Evolutionary conservation across 2,329 filamentous ascomycete species (phyloP).

Genomic region (Xylariaceae sp.): DNA sequence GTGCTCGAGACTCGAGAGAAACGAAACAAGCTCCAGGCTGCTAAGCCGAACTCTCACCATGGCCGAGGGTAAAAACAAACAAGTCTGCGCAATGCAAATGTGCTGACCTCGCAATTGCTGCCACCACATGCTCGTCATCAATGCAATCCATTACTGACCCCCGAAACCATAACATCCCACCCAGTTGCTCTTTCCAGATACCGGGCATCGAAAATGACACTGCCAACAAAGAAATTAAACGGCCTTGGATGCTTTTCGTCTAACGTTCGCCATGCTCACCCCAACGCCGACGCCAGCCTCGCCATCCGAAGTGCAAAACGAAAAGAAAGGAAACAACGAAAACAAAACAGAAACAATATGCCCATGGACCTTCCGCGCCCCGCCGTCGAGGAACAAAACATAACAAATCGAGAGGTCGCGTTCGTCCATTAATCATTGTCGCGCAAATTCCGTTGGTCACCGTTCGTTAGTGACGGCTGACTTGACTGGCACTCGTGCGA

Average conservation of each 20-base stretch:
- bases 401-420: not conserved
- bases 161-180: no score
- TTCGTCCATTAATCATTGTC: not conserved
- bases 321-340: conserved; percentile 9
- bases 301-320: conserved; percentile 6
- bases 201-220: conserved; percentile 1
- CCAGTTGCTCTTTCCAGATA: not conserved
- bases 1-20: not conserved
- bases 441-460: not conserved
- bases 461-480: conserved; percentile 42
- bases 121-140: conserved; percentile 11
- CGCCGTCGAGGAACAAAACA: no score
- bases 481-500: conserved; percentile 67
- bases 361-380: not conserved
- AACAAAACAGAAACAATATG: not conserved
- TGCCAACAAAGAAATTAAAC: conserved; percentile 12
- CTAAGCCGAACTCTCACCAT: no score
- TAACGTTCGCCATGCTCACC: conserved; percentile 16
- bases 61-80: not conserved
- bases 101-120: conserved; percentile 12
- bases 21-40: not conserved
- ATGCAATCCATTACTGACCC: not conserved
- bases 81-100: conserved; percentile 6
- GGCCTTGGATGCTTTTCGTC: conserved; percentile 11
- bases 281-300: conserved; percentile 4